Evolutionary conservation across 495 filamentous ascomycete genomes (phyloP), one percentile per base, ranked within the genome.

Genomic region (Stereocaulon alpinum): DNA sequence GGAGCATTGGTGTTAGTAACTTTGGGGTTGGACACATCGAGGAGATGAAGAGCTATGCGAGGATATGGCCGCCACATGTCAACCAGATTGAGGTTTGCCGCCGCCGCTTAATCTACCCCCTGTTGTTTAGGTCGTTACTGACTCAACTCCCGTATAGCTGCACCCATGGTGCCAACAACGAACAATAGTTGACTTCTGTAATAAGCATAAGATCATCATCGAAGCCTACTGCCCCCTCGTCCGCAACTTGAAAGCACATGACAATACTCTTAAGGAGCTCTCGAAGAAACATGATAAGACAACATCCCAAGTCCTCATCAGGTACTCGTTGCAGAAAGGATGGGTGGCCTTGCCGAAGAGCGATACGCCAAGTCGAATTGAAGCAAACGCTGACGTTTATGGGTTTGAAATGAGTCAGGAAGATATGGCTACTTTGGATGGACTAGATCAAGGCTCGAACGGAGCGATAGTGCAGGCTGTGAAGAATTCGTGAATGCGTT

Each of bases 341-440:
- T 86, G 83, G 73, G 82, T 90, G 12, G 79, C 85, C 42, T 72
- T 91, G 61, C 87, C 87, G 20, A 91, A 91, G 77, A 87, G 84
- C 48, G 76, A 80, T 41, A 82, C 75, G 60, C 73, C 76, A 20
- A 79, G 82, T 20, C 74, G 86, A 24, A 82, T 91, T 40, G 68
- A 76, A 14, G 74, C 79, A 45, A 90, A 89, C 69, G 83, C 78
- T 4, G 71, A 84, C 56, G 75, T 86, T n/a, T 86, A 78, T 24
- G 76, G 78, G 32, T 88, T 90, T 64, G 74, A 80, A 43, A 79
- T 91, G 64, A 76, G 72, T 6, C 71, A 72, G 43, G 78, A 76
- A 50, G 86, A 90, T 67, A 82, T 90, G 78, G 67, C 72, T 59
- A 70, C 63, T 30, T 68, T 91, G 76, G 80, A 88, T 68, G 75